Percentiles rank a stretch among this genome's conserved stretches.
phyloP scores from a whole-genome alignment of 306 rosid species.

The Pterocarpus macrocarpus region DNA sequence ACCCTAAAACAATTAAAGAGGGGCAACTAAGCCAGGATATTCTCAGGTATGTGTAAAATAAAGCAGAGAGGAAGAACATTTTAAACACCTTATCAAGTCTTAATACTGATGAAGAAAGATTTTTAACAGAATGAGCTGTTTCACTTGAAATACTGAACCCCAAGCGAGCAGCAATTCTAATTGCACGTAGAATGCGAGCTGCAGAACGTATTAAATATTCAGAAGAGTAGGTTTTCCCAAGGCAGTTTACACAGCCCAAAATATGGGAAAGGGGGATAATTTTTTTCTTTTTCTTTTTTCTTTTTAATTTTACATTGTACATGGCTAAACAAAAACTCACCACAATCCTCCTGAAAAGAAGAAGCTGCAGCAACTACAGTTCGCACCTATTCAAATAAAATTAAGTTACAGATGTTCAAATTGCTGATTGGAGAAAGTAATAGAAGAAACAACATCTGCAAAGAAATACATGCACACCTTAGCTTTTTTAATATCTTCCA shows the following conservation, averaged over 20 bases:
- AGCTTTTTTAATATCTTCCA: slow-evolving; percentile 73
- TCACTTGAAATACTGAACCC: slow-evolving; percentile 80
- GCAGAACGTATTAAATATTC: slow-evolving; percentile 41
- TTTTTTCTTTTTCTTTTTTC: neutral
- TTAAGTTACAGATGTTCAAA: slow-evolving; percentile 43
- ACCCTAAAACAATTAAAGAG: slow-evolving; percentile 62
- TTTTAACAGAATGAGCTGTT: slow-evolving; percentile 71
- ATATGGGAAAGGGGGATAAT: slow-evolving; percentile 4
- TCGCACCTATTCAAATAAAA: slow-evolving; percentile 74
- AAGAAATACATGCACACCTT: slow-evolving; percentile 71
- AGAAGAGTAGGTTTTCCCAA: slow-evolving; percentile 9
- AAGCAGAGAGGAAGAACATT: slow-evolving; percentile 38
- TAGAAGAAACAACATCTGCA: slow-evolving; percentile 46
- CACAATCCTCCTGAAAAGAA: slow-evolving; percentile 90
- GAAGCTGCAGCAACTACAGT: slow-evolving; percentile 75
- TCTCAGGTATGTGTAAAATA: slow-evolving; percentile 32
- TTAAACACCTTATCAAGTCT: slow-evolving; percentile 81
- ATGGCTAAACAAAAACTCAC: slow-evolving; percentile 57
- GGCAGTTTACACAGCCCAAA: neutral
- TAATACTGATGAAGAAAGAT: slow-evolving; percentile 61
- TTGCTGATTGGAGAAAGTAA: slow-evolving; percentile 42
- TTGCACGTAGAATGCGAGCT: slow-evolving; percentile 93
- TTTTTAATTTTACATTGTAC: neutral
- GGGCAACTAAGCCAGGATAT: slow-evolving; percentile 39
- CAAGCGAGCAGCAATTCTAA: slow-evolving; percentile 91